Percentiles rank a stretch among this genome's conserved stretches.
Evolutionary conservation across 371 early-diverging fungal species (phyloP).

Genomic region (Chytridium lagenaria): DNA sequence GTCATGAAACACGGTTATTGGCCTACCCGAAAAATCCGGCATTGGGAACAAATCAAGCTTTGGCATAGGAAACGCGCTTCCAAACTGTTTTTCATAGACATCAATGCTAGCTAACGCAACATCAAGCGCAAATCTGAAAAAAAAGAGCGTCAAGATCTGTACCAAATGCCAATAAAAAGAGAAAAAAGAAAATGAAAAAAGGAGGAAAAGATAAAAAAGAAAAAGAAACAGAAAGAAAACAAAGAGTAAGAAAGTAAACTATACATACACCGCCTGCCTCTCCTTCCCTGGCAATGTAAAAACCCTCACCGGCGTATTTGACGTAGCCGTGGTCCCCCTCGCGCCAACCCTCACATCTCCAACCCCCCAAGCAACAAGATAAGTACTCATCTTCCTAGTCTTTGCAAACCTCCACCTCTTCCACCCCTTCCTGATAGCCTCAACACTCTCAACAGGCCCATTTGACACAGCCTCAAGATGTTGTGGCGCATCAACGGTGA

Average conservation of each 20-base stretch:
- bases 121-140: slow-evolving; percentile 57
- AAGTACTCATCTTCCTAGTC: slow-evolving; percentile 20
- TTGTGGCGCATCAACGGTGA: slow-evolving; percentile 58
- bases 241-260: no score
- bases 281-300: slow-evolving; percentile 12
- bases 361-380: slow-evolving; percentile 34
- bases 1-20: no score
- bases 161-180: background rate
- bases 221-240: background rate
- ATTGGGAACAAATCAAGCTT: slow-evolving; percentile 84
- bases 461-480: slow-evolving; percentile 28
- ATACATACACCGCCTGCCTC: slow-evolving; percentile 14
- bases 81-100: slow-evolving; percentile 76
- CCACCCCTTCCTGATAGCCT: slow-evolving; percentile 16
- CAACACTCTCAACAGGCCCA: slow-evolving; percentile 20
- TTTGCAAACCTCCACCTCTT: slow-evolving; percentile 22
- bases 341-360: slow-evolving; percentile 15
- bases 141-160: background rate
- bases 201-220: background rate
- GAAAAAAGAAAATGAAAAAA: background rate
- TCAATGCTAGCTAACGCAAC: slow-evolving; percentile 71
- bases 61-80: slow-evolving; percentile 75
- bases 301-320: slow-evolving; percentile 17
- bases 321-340: background rate
- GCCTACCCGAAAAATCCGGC: slow-evolving; percentile 72